Evolutionary conservation across 306 rosid species (phyloP).

Genomic region (Hippophae tibetana): DNA sequence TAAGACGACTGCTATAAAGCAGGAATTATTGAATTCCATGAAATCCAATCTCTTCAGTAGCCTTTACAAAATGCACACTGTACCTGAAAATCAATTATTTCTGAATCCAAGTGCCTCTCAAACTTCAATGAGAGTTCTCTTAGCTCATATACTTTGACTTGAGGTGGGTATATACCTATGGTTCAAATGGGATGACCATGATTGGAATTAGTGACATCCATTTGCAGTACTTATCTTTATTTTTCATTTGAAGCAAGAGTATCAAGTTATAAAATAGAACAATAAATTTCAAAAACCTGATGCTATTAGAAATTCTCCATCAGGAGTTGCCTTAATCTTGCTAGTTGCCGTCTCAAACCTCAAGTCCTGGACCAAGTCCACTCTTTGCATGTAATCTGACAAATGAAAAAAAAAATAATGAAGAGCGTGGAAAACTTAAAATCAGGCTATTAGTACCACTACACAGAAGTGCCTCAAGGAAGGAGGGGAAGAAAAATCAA

Average conservation of each 20-base stretch:
- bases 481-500: background rate
- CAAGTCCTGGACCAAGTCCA: slow-evolving; percentile 70
- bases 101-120: slow-evolving; percentile 85
- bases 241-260: background rate
- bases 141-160: slow-evolving; percentile 78
- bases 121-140: slow-evolving; percentile 78
- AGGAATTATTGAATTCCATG: too few species aligned
- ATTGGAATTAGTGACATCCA: background rate
- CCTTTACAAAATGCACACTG: slow-evolving; percentile 1
- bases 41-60: background rate
- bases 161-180: slow-evolving; percentile 90
- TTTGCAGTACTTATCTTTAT: background rate
- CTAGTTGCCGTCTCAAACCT: slow-evolving; percentile 74
- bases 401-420: background rate
- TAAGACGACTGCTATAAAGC: too few species aligned
- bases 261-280: background rate
- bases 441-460: background rate
- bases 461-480: background rate
- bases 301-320: slow-evolving; percentile 74
- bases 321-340: slow-evolving; percentile 76
- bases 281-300: slow-evolving; percentile 41
- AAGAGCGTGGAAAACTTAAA: background rate
- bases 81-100: slow-evolving; percentile 91
- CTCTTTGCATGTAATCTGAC: slow-evolving; percentile 55
- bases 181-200: slow-evolving; percentile 18